Percentiles rank a stretch among this genome's conserved stretches.
These are phyloP conservation scores for Truncatella angustata DNA, from an alignment of 2,329 filamentous ascomycete genomes.

Conservation along the genomic window DNA sequence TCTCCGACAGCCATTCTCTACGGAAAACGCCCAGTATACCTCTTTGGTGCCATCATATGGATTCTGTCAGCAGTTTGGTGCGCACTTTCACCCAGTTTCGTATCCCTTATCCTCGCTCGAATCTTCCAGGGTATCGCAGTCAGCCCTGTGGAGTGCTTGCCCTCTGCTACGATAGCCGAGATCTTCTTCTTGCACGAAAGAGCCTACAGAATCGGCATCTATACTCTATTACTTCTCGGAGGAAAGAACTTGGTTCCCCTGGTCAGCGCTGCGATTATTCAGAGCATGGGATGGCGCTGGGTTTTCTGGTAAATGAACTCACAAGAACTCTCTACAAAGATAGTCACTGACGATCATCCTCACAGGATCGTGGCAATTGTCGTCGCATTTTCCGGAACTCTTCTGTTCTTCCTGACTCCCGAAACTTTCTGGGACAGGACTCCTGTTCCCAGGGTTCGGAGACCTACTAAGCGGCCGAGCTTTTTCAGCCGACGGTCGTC, in stretches of 20 bases:
- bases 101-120: slow-evolving; percentile 75
- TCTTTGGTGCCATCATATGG: slow-evolving; percentile 75
- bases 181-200: slow-evolving; percentile 96
- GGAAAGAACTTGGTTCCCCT: slow-evolving; percentile 90
- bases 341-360: too few species aligned
- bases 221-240: slow-evolving; percentile 82
- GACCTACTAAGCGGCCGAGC: slow-evolving; percentile 38
- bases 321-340: too few species aligned
- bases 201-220: slow-evolving; percentile 89
- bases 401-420: slow-evolving; percentile 88
- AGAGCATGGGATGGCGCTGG: slow-evolving; percentile 81
- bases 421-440: slow-evolving; percentile 95
- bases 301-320: slow-evolving; percentile 68
- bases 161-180: slow-evolving; percentile 90
- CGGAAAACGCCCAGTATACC: slow-evolving; percentile 88
- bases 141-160: slow-evolving; percentile 87
- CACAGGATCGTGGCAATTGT: slow-evolving; percentile 77
- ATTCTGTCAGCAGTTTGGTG: slow-evolving; percentile 79
- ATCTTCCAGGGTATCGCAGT: slow-evolving; percentile 87
- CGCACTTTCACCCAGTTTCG: slow-evolving; percentile 76
- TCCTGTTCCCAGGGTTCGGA: slow-evolving; percentile 46
- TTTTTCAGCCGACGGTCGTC: slow-evolving; percentile 50
- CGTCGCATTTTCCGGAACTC: slow-evolving; percentile 64
- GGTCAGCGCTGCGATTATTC: slow-evolving; percentile 81
- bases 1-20: slow-evolving; percentile 89